These are phyloP conservation scores for Apiotrichum sp. DNA, from an alignment of 1,284 basidiomycete species.

Conservation along the genomic window DNA sequence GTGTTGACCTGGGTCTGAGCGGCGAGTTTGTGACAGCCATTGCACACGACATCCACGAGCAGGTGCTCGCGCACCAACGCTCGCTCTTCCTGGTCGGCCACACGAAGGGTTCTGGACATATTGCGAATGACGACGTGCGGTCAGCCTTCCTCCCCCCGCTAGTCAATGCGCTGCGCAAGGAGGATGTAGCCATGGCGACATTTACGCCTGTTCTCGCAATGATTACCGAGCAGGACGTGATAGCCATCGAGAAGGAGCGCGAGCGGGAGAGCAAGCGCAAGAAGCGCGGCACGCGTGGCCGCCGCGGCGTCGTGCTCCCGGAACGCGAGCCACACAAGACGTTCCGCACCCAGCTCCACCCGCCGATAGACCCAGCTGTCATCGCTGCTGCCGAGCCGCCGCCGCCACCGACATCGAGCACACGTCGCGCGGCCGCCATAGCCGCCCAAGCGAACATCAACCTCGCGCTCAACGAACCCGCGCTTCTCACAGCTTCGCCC, in stretches of 20 bases:
- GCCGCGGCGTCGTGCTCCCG: constrained; percentile 81
- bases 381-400: constrained; percentile 27
- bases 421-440: constrained; percentile 72
- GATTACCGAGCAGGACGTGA: constrained; percentile 81
- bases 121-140: constrained; percentile 88
- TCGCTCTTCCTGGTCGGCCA: constrained; percentile 88
- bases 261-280: constrained; percentile 85
- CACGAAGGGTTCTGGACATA: constrained; percentile 66
- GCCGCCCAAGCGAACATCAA: constrained; percentile 58
- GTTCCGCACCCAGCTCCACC: constrained; percentile 68
- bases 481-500: constrained; percentile 49
- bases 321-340: constrained; percentile 92
- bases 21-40: constrained; percentile 97
- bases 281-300: constrained; percentile 73
- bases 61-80: constrained; percentile 84
- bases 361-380: constrained; percentile 33
- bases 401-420: constrained; percentile 53
- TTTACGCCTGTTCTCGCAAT: constrained; percentile 87
- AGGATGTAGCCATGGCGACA: constrained; percentile 61
- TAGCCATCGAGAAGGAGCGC: constrained; percentile 81
- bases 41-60: constrained; percentile 91
- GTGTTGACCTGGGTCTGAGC: constrained; percentile 77
- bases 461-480: constrained; percentile 41
- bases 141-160: constrained; percentile 80
- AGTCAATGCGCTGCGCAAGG: constrained; percentile 56